These are phyloP conservation scores for Pelargonium nanum DNA, from an alignment of 345 rosid species.

Conservation along the genomic window DNA sequence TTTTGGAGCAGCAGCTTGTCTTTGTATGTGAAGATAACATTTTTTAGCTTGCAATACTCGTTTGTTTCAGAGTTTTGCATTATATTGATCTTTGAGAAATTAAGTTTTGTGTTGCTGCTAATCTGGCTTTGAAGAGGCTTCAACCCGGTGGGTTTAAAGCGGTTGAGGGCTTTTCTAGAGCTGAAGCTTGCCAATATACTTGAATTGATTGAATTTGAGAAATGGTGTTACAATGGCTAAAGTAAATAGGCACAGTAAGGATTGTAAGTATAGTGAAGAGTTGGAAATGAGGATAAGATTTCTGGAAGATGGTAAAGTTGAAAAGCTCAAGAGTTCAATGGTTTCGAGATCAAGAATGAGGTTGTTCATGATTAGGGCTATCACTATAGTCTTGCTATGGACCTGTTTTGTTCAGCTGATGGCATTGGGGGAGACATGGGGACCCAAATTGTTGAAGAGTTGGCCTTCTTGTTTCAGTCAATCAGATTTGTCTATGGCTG, in stretches of 20 bases:
- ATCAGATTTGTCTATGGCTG: conserved; percentile 25
- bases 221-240: conserved; percentile 31
- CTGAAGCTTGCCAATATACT: neutral
- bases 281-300: conserved; percentile 46
- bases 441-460: conserved; percentile 64
- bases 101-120: neutral
- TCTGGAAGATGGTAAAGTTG: conserved; percentile 47
- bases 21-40: conserved; percentile 6
- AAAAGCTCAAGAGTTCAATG: conserved; percentile 37
- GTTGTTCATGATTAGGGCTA: conserved; percentile 66
- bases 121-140: neutral
- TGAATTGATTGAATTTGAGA: conserved; percentile 15
- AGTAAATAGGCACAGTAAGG: conserved; percentile 24
- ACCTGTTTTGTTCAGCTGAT: conserved; percentile 64
- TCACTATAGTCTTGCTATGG: conserved; percentile 57
- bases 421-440: conserved; percentile 75
- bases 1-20: conserved; percentile 15
- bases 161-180: neutral
- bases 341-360: conserved; percentile 58
- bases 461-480: conserved; percentile 83
- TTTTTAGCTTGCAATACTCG: conserved; percentile 4
- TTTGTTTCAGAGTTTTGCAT: conserved; percentile 7
- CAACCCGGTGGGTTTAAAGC: neutral
- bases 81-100: conserved; percentile 8
- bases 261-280: conserved; percentile 32